phyloP scores from a whole-genome alignment of 176 grass and related monocot genomes.

The Musa beccarii region DNA sequence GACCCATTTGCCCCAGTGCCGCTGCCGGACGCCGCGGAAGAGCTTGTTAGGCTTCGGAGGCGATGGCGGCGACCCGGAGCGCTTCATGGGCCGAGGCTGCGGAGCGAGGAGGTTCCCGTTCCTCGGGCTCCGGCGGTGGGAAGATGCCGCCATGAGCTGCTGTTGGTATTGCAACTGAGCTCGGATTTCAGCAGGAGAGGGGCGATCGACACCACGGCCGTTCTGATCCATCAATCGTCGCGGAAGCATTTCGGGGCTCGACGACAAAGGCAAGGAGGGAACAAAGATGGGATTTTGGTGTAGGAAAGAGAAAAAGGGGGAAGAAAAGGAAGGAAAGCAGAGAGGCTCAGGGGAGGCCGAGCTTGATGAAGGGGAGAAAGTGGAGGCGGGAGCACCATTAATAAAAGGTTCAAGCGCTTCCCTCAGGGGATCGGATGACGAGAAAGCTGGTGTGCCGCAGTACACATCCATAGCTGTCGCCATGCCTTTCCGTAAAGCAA shows the following conservation, averaged over 20 bases:
- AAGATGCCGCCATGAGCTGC: background rate
- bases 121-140: background rate
- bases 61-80: background rate
- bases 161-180: background rate
- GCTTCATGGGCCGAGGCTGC: constrained; percentile 14
- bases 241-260: background rate
- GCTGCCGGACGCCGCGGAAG: constrained; percentile 49
- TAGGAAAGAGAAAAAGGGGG: background rate
- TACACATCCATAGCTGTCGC: constrained; percentile 13
- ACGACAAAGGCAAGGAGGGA: background rate
- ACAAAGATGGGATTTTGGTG: background rate
- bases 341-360: background rate
- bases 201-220: background rate
- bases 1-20: constrained; percentile 95
- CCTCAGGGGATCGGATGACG: constrained; percentile 11
- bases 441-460: background rate
- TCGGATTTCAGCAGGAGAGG: background rate
- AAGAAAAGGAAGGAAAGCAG: background rate
- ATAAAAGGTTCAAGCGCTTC: constrained; percentile 11
- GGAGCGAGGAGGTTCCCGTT: background rate
- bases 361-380: background rate
- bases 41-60: constrained; percentile 8
- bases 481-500: constrained; percentile 15
- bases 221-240: background rate
- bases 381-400: background rate